Base-by-base conservation (phyloP, 345 rosid genomes). In the Acer negundo region DNA sequence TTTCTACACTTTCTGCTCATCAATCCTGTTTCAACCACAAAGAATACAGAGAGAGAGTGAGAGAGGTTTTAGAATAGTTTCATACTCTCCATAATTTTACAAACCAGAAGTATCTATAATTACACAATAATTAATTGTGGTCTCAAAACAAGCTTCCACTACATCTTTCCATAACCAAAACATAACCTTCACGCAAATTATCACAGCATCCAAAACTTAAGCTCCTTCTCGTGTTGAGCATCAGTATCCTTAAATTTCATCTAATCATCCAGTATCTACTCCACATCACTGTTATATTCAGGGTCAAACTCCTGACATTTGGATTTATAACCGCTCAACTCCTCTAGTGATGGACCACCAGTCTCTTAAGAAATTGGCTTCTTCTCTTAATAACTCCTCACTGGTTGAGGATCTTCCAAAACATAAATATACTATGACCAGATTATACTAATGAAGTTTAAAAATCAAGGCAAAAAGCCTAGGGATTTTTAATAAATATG, bases 181-280 rank as follows among this genome's bases (percentile, higher is more conserved):
- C 68, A 26, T 42, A 26, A 26, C 19, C 38, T 64, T n/a, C 68
- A 64, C 20, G n/a, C 20, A 47, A 46, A 11, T 28, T 40, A 12
- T 56, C 7, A 38, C 72, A 1, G n/a, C 24, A 94, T 92, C 46
- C 97, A 93, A 77, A 91, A 78, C 88, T 94, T 96, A 78, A 94
- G 86, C 81, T 92, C 91, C 4, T 81, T 90, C 77, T 94, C 98
- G 38, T 96, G 97, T 73, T 90, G 95, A 5, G 93, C 82, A 79
- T 96, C 97, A 42, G 84, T 82, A 17, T 94, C 97, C 86, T 94
- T 94, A 75, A 94, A 96, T 83, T 96, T 98, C 99, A 96, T 96
- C 82, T 96, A 5, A 31, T 31, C 99, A 69, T 98, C 98, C 73
- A 92, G 89, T 80, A 92, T 83, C 74, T 92, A 93, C 89, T 96